Evolutionary conservation across 495 filamentous ascomycete species (phyloP).

Genomic region (Aspergillus baeticus): DNA sequence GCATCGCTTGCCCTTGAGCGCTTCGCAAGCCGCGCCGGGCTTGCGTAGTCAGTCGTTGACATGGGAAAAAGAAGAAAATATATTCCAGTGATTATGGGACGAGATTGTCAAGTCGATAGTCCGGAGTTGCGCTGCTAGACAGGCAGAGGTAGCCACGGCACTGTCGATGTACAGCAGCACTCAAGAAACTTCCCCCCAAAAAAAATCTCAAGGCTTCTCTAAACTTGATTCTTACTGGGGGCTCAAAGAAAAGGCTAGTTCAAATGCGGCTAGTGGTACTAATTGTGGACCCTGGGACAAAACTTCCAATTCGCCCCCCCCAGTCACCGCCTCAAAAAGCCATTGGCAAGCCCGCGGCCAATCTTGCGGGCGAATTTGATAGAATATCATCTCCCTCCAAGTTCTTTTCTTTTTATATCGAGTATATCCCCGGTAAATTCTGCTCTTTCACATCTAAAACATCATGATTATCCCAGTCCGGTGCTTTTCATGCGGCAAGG

Average conservation of each 20-base stretch:
- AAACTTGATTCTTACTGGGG: slow-evolving; percentile 16
- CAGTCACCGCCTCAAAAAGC: neutral
- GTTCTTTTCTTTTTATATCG: too few relatives aligned
- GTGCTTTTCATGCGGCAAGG: slow-evolving; percentile 99
- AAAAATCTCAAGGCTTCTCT: slow-evolving; percentile 17
- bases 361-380: too few relatives aligned
- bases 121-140: neutral
- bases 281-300: neutral
- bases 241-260: neutral
- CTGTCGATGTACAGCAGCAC: neutral
- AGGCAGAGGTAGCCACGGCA: neutral
- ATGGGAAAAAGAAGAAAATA: too few relatives aligned
- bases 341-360: too few relatives aligned
- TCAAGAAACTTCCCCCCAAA: neutral
- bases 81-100: neutral
- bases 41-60: slow-evolving; percentile 21
- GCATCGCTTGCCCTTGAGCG: slow-evolving; percentile 37
- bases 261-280: slow-evolving; percentile 1
- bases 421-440: too few relatives aligned
- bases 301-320: too few relatives aligned
- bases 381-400: too few relatives aligned
- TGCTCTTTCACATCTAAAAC: slow-evolving; percentile 9
- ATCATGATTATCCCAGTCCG: slow-evolving; percentile 97
- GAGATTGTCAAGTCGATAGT: neutral
- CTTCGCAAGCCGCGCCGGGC: slow-evolving; percentile 30